phyloP scores from a whole-genome alignment of 1,284 basidiomycete species.

The Tilletia horrida region DNA sequence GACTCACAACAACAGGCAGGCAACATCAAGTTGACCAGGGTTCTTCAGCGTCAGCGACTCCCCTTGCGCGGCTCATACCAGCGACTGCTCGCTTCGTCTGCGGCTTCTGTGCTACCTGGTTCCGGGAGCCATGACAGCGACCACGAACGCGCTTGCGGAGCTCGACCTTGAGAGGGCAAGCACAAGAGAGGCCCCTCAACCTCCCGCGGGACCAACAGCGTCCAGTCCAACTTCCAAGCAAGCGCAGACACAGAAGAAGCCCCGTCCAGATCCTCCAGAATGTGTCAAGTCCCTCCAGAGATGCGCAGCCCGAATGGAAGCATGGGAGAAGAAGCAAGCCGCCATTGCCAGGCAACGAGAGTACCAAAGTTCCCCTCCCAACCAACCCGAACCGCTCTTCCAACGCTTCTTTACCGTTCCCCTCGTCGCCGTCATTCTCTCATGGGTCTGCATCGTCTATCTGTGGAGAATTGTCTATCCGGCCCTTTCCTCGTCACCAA shows the following conservation, averaged over 20 bases:
- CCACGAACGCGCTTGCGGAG: no score
- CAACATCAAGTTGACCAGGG: no score
- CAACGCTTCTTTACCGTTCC: constrained; percentile 37
- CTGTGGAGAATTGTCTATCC: constrained; percentile 39
- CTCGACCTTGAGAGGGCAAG: no score
- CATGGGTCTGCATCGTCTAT: constrained; percentile 45
- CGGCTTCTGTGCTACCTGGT: no score
- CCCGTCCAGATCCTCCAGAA: constrained; percentile 24
- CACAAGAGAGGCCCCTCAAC: no score
- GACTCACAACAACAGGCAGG: no score
- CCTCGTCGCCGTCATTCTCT: constrained; percentile 37
- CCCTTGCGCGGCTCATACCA: no score
- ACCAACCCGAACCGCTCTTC: constrained; percentile 29
- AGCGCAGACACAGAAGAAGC: background rate
- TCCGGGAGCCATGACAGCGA: no score
- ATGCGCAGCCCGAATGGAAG: constrained; percentile 29
- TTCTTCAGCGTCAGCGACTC: no score
- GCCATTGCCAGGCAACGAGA: constrained; percentile 17
- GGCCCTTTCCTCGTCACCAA: constrained; percentile 29
- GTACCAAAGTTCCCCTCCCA: constrained; percentile 1
- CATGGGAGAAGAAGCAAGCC: constrained; percentile 28
- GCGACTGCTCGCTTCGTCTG: no score
- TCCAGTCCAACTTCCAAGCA: background rate
- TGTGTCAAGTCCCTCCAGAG: constrained; percentile 31
- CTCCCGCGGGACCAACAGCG: background rate